Base-by-base conservation (phyloP, 2,329 filamentous ascomycete genomes). In the Monosporascus ibericus region DNA sequence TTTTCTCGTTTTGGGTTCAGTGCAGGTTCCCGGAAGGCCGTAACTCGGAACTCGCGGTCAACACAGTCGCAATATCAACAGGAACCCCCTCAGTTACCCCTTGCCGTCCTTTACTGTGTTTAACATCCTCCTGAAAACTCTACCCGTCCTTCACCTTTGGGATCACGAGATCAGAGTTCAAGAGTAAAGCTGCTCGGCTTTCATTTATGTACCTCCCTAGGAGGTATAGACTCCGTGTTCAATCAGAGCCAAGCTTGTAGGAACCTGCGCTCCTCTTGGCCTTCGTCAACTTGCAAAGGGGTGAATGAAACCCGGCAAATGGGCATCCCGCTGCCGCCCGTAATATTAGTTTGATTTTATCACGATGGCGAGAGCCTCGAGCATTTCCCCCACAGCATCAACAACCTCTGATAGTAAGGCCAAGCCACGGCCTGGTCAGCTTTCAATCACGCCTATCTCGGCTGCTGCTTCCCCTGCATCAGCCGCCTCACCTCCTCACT, bases 361-460 rank as follows among this genome's bases (percentile, higher is more conserved):
- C 27, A 47, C 6, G 36, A 22, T 9, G 20, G 36, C 14, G 20
- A 39, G 5, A 42, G 27, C 64, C 53, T 54, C 61, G 40, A 50
- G 58, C 42, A 52, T 56, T 40, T 48, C 55, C 50, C 27, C 54
- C 36, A 51, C 60, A 51, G 49, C 60, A 49, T 36, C 54, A 36
- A 51, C 59, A 51, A 51, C 60, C 49, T 47, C 58, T 24, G 58
- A 54, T 44, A 52, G 48, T 27, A 47, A 51, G 36, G 46, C 55
- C 47, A 63, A 56, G 50, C 54, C 62, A 44, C 59, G 54, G 36
- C 61, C 59, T 51, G 57, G 58, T 49, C 65, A 65, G 55, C 57
- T 68, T 39, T 51, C 63, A 48, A 68, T 67, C 54, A 55, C 64
- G 25, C 57, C 66, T 49, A 54, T 62, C 20, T 62, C 62, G 49